phyloP scores from a whole-genome alignment of 2,329 filamentous ascomycete species.

The Paracoccidioides lutzii region DNA sequence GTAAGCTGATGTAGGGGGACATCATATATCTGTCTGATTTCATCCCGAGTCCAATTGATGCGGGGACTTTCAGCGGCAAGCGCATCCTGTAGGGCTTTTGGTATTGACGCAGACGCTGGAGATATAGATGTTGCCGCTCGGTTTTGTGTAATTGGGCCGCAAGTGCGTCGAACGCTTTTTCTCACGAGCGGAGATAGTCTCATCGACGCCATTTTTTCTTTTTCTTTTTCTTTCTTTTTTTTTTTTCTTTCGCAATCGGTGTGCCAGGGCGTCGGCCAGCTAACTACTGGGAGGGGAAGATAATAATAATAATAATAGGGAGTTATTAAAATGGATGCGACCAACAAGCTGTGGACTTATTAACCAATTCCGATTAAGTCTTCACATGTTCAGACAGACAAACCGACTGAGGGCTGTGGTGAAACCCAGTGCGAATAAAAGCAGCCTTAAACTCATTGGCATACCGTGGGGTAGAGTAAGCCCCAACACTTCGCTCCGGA shows the following conservation, averaged over 20 bases:
- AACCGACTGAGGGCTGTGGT: background rate
- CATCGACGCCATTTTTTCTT: background rate
- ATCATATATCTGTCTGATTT: slow-evolving; percentile 71
- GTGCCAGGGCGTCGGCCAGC: background rate
- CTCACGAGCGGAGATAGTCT: background rate
- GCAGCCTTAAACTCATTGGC: background rate
- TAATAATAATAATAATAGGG: no score
- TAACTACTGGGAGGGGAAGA: no score
- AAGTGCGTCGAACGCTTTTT: background rate
- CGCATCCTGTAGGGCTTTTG: slow-evolving; percentile 24
- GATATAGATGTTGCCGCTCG: slow-evolving; percentile 18
- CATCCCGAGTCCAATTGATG: slow-evolving; percentile 66
- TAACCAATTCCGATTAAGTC: background rate
- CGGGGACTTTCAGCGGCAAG: slow-evolving; percentile 37
- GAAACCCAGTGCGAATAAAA: background rate
- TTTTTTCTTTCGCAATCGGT: background rate
- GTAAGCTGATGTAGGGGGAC: slow-evolving; percentile 68
- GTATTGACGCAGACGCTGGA: slow-evolving; percentile 15
- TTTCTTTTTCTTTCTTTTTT: background rate
- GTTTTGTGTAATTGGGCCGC: slow-evolving; percentile 5
- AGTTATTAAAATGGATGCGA: background rate
- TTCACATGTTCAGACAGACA: background rate
- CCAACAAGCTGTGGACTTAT: background rate
- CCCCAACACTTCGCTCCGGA: no score
- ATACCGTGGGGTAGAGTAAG: no score